Evolutionary conservation across 768 basidiomycete species (phyloP).

Genomic region (Arthromyces matolae): DNA sequence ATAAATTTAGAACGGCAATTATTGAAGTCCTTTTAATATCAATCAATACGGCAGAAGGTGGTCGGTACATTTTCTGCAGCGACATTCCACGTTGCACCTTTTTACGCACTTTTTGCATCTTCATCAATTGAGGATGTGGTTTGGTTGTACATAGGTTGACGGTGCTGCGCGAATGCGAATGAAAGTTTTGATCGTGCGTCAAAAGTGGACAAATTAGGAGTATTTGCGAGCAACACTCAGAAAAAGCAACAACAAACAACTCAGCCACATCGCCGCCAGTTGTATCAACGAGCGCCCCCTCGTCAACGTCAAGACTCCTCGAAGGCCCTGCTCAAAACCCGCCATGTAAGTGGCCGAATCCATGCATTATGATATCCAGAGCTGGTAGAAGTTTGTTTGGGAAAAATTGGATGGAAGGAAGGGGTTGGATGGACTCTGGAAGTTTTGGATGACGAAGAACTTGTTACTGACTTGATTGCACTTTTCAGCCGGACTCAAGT

Average conservation of each 20-base stretch:
- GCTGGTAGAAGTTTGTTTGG: slow-evolving; percentile 21
- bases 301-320: slow-evolving; percentile 39
- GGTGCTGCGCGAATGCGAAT: no score
- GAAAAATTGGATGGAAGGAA: slow-evolving; percentile 24
- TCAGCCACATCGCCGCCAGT: slow-evolving; percentile 17
- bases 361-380: slow-evolving; percentile 15
- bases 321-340: slow-evolving; percentile 37
- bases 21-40: no score
- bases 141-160: no score
- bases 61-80: no score
- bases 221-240: neutral
- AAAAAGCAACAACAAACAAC: slow-evolving; percentile 14
- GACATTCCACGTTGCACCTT: no score
- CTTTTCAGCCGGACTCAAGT: slow-evolving; percentile 36
- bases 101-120: no score
- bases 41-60: no score
- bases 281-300: slow-evolving; percentile 15
- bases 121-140: no score
- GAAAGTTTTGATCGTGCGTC: no score
- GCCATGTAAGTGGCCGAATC: slow-evolving; percentile 35
- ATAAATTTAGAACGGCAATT: no score
- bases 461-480: slow-evolving; percentile 21
- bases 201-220: neutral
- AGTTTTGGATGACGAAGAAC: slow-evolving; percentile 34
- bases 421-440: slow-evolving; percentile 35